Percentiles rank a stretch among this genome's conserved stretches.
phyloP scores from a whole-genome alignment of 768 basidiomycete species.

The Amylocystis lapponica region DNA sequence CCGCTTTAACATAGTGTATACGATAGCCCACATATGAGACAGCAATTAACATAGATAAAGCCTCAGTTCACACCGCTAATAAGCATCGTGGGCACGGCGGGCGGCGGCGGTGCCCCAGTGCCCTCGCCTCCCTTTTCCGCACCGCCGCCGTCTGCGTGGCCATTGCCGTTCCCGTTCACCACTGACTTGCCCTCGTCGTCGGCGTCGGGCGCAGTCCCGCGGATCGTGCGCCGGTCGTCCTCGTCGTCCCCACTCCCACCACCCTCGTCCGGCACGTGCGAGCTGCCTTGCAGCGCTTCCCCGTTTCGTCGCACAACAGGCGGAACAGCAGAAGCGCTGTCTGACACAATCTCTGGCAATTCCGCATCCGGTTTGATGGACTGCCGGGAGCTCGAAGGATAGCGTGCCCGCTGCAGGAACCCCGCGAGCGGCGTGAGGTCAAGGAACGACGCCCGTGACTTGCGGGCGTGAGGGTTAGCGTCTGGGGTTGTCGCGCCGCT shows the following conservation, averaged over 20 bases:
- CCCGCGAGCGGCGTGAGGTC: slow-evolving; percentile 59
- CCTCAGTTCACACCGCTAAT: slow-evolving; percentile 10
- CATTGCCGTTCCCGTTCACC: slow-evolving; percentile 20
- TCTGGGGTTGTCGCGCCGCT: slow-evolving; percentile 56
- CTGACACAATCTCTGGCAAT: slow-evolving; percentile 11
- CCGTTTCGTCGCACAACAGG: neutral
- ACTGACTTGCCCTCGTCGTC: slow-evolving; percentile 15
- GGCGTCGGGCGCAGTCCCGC: slow-evolving; percentile 14
- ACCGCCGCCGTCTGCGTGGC: slow-evolving; percentile 2
- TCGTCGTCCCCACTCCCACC: slow-evolving; percentile 17
- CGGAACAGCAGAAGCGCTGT: slow-evolving; percentile 11
- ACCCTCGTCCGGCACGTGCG: neutral
- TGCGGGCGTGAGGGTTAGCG: slow-evolving; percentile 9
- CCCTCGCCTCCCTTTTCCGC: slow-evolving; percentile 14
- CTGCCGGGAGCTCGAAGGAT: slow-evolving; percentile 39
- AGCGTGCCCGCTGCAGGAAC: slow-evolving; percentile 58
- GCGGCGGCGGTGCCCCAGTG: slow-evolving; percentile 7
- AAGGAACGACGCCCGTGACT: slow-evolving; percentile 38
- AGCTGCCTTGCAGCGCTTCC: slow-evolving; percentile 1
- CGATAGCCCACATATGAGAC: neutral
- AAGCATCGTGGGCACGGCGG: slow-evolving; percentile 1
- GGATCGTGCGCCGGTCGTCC: slow-evolving; percentile 23
- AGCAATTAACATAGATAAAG: neutral
- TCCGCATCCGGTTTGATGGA: slow-evolving; percentile 15
- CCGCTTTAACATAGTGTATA: neutral